Base-by-base conservation (phyloP, 805 yeast species). In the Naumovozyma baii region DNA sequence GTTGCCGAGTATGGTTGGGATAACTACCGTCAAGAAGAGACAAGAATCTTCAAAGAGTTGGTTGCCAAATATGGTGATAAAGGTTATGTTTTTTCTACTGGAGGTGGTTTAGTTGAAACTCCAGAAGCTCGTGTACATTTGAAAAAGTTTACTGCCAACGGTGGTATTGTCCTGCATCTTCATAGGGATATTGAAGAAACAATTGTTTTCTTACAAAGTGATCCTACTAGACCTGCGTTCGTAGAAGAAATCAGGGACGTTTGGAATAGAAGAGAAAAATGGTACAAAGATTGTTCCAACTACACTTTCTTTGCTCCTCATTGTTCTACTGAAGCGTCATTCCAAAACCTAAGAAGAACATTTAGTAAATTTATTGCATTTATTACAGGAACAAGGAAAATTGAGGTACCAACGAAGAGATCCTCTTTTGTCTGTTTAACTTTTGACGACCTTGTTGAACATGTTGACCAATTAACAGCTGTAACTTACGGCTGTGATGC, bases 61-160 rank as follows among this genome's bases (percentile, higher is more conserved):
- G 46, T 57, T 2, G 42, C 49, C 4, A 50, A 56, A 10, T 57
- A 65, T 40, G 67, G 71, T 3, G 55, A 59, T 14, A 59, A 67
- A 22, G 81, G 81, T 4, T 68, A 78, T 51, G 83, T 90, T 17
- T 72, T 90, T 39, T 84, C 97, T 0, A 84, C 96, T 37, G 99
- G 99, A 26, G 99, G 99, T 33, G 99, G 99, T 8, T 70, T 92
- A 44, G 94, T 92, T 19, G 97, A 90, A 62, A 72, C 72, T 31
- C 69, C 69, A 5, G 72, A 61, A n/a, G 77, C 94, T 3, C 74
- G 96, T 51, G 68, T 68, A 9, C 48, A 75, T 5, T 68, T 92
- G 58, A 71, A 78, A 49, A 57, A 67, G 5, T 83, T 77, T 58
- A 61, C 63, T 5, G 51, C 64, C 17, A 46, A 61, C 12, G 83